Conservation (phyloP, 2,329 filamentous ascomycete genomes). For the Trichoderma polysporum region DNA sequence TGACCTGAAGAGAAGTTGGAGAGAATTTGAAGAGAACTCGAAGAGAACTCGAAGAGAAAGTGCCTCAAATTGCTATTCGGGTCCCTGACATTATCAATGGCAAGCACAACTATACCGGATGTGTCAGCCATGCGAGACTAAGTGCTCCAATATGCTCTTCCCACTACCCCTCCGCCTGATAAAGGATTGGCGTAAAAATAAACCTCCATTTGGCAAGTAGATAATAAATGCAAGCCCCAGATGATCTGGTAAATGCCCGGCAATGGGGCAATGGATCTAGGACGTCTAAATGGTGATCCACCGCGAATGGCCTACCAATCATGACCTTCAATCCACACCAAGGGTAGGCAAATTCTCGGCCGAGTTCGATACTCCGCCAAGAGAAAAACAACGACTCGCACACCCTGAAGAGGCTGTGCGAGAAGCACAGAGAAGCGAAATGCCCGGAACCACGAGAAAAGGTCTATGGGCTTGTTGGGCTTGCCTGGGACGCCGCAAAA, state of each 20-base stretch:
- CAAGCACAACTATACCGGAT: too few species aligned
- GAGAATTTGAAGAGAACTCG: too few species aligned
- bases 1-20: too few species aligned
- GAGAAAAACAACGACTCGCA: conserved; percentile 23
- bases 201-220: not conserved
- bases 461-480: conserved; percentile 29
- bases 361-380: not conserved
- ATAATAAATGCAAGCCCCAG: not conserved
- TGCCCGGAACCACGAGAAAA: conserved; percentile 29
- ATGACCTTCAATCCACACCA: too few species aligned
- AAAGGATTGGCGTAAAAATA: not conserved
- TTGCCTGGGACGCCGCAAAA: conserved; percentile 23
- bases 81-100: not conserved
- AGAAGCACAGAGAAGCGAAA: conserved; percentile 17
- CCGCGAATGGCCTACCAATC: too few species aligned
- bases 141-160: not conserved
- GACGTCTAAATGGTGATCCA: not conserved
- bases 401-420: conserved; percentile 20
- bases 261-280: not conserved
- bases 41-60: too few species aligned
- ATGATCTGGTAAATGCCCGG: too few species aligned
- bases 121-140: not conserved
- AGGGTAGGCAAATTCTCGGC: too few species aligned
- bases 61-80: not conserved
- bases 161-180: not conserved